phyloP scores from a whole-genome alignment of 2,329 filamentous ascomycete genomes.

The Aspergillus ochraceoroseus region DNA sequence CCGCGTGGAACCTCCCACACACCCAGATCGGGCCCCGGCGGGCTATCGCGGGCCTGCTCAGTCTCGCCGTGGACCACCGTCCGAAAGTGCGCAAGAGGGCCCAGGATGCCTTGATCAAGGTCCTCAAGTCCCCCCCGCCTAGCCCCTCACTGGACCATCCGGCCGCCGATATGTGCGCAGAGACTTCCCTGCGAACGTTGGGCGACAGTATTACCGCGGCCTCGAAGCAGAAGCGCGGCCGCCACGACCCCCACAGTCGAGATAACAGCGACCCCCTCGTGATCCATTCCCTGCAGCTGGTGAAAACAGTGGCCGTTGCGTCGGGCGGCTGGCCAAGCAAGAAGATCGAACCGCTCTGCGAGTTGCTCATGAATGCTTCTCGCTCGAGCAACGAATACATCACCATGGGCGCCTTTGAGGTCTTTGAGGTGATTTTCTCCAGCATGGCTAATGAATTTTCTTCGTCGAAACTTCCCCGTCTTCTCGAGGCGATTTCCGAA shows the following conservation, averaged over 20 bases:
- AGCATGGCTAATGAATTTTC: constrained; percentile 84
- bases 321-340: constrained; percentile 94
- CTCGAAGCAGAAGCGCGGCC: constrained; percentile 61
- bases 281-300: constrained; percentile 86
- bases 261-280: constrained; percentile 70
- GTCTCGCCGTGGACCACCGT: constrained; percentile 75
- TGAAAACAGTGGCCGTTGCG: constrained; percentile 80
- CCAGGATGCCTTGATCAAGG: constrained; percentile 77
- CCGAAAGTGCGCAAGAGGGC: constrained; percentile 93
- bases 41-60: constrained; percentile 79
- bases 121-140: constrained; percentile 79
- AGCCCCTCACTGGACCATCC: constrained; percentile 92
- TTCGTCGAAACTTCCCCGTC: constrained; percentile 78
- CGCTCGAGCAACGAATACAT: constrained; percentile 90
- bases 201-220: constrained; percentile 64
- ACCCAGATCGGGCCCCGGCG: constrained; percentile 79
- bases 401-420: constrained; percentile 92
- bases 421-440: constrained; percentile 94
- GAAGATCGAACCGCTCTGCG: constrained; percentile 89
- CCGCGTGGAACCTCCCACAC: constrained; percentile 80
- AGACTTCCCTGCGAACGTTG: constrained; percentile 77
- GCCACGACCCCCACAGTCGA: constrained; percentile 39
- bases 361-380: constrained; percentile 81
- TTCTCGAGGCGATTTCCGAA: constrained; percentile 88
- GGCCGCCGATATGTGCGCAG: constrained; percentile 91